Evolutionary conservation across 1,284 basidiomycete species (phyloP), one percentile per base, ranked within the genome.

Genomic region (Moesziomyces globuligerus): DNA sequence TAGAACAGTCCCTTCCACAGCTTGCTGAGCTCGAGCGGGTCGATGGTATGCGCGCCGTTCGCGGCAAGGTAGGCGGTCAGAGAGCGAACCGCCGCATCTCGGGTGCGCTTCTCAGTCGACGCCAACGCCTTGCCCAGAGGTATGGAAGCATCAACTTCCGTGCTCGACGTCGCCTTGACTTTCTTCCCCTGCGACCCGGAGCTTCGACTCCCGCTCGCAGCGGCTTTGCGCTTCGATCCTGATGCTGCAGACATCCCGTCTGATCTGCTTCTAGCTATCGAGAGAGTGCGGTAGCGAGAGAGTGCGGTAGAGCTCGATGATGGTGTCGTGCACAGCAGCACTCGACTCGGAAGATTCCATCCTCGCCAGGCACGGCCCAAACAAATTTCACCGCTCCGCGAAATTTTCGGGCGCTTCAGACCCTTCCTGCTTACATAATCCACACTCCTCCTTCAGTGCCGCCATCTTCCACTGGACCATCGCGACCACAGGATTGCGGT

Each of bases 1-100:
- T 97, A 98, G 84, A 96, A 98, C 48, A 98, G 87, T 0, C 94
- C 95, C 83, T 98, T 97, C 95, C 95, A 98, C 34, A 98, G 84
- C 83, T 94, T 96, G 60, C 88, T 87, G 88, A 97, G 90, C 81
- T 98, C 95, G 24, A 85, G 54, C 53, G 89, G 87, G 18, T 88
- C 83, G 39, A 94, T 73, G 75, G 48, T 57, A 25, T 76, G 53
- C n/a, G 76, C 55, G 51, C 76, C 72, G 37, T 65, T 57, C 15
- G 66, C 36, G 26, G 75, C 57, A 1, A 81, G 50, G 81, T 94
- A 95, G 1, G 85, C 82, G 0, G 89, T 85, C 2, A 97, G 86
- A 53, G 87, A 88, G 78, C 90, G 89, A 51, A 95, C 88, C 0
- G 94, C 94, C 78, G 89, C 90, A 84, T 97, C 94, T 53, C 94